phyloP scores from a whole-genome alignment of 305 asterid genomes.

The Lippia alba region DNA sequence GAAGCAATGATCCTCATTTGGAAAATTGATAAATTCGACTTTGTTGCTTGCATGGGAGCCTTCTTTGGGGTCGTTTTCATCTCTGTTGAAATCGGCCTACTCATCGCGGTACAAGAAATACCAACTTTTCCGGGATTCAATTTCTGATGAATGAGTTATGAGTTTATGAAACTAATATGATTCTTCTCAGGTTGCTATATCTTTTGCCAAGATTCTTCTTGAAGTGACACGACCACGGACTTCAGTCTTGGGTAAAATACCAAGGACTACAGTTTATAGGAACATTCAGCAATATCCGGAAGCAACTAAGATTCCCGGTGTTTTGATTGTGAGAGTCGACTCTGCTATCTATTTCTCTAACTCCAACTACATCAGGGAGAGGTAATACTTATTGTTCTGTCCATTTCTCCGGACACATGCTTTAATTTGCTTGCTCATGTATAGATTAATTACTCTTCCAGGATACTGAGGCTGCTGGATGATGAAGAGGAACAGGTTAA shows the following conservation, averaged over 20 bases:
- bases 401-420: too few species aligned
- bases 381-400: background rate
- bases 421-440: too few species aligned
- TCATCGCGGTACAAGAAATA: constrained; percentile 53
- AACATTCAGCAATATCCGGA: background rate
- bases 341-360: background rate
- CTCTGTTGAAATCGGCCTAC: constrained; percentile 70
- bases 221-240: background rate
- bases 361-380: background rate
- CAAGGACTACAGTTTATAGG: background rate
- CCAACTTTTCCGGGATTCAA: background rate
- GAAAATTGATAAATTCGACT: constrained; percentile 71
- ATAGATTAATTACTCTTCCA: constrained; percentile 25
- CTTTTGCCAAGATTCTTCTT: background rate
- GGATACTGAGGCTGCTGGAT: constrained; percentile 66
- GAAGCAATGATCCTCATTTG: constrained; percentile 65
- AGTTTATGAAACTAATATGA: background rate
- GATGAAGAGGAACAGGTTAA: constrained; percentile 70
- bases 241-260: background rate
- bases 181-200: background rate
- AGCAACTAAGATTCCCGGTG: background rate
- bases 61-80: constrained; percentile 63
- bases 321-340: background rate
- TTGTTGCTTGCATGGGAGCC: constrained; percentile 74
- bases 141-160: background rate